Evolutionary conservation across 1,139 yeast genomes (phyloP), one percentile per base, ranked within the genome.

Genomic region (Sugiyamaella castrensis): DNA sequence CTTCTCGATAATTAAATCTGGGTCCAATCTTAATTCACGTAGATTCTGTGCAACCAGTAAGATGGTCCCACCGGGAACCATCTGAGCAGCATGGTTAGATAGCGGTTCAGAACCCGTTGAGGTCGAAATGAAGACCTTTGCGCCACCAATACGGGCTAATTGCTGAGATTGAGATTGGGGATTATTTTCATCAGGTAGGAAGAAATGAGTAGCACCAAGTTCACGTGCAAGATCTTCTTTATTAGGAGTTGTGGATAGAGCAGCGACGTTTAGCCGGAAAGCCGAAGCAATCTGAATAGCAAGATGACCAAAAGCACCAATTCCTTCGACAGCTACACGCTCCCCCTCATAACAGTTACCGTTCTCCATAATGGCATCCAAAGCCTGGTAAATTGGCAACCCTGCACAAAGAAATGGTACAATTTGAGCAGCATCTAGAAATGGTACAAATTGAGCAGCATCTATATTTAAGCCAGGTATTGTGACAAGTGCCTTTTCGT

Each of bases 381-480:
- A 63, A 36, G 87, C 87, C 4, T 80, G 71, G 66, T 69, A 81
- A 1, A 76, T 80, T 13, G 87, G 82, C 57, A 81, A 69, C 49
- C 87, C 87, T 37, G 82, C 87, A 69, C 87, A 82, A 70, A 82
- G 68, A 62, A 82, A 71, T 26, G 87, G 86, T 12, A 84, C 85
- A 34, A 81, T 86, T 64, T 46, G 68, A 8, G 44, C 71, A 26
- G 75, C 60, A 16, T 52, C 64, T 15, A 80, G 81, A 4, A 19
- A 19, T 3, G 24, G 86, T 12, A 84, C 85, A 34, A 81, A 86
- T 64, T 46, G 68, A 8, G 44, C 71, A 26, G 75, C 60, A 16
- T 52, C 64, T 15, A 80, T n/a, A n/a, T n/a, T n/a, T n/a, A n/a
- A 19, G 24, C 5, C 24, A 16, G 87, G 87, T 51, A 82, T 75